phyloP scores from a whole-genome alignment of 345 rosid genomes.

The Lepidium didymum region DNA sequence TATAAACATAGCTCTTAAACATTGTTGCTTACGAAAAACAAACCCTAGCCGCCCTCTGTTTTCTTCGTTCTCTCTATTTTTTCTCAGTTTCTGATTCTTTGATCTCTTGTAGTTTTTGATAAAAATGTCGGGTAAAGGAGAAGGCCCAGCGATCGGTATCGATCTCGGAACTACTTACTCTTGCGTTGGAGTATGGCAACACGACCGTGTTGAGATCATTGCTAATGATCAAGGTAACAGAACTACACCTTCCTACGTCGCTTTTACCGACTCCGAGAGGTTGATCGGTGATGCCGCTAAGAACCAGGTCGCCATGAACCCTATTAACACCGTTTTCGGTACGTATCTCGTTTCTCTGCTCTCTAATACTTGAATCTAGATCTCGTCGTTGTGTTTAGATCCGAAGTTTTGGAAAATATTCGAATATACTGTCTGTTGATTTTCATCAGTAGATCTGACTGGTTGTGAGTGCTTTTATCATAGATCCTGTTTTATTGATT shows the following conservation, averaged over 20 bases:
- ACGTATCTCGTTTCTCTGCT: slow-evolving; percentile 2
- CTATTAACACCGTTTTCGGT: slow-evolving; percentile 63
- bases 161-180: slow-evolving; percentile 72
- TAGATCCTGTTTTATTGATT: background rate
- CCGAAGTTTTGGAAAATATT: background rate
- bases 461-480: background rate
- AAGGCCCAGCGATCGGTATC: slow-evolving; percentile 73
- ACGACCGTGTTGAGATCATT: slow-evolving; percentile 73
- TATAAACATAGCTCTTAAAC: background rate
- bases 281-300: slow-evolving; percentile 75
- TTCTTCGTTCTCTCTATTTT: background rate
- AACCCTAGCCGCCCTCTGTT: slow-evolving; percentile 32
- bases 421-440: background rate
- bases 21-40: background rate
- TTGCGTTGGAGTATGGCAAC: slow-evolving; percentile 78
- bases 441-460: background rate
- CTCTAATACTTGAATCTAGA: background rate
- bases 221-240: slow-evolving; percentile 73
- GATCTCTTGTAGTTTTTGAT: background rate
- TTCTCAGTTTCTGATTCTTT: background rate
- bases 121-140: slow-evolving; percentile 68
- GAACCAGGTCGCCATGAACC: slow-evolving; percentile 85
- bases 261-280: slow-evolving; percentile 60
- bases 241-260: slow-evolving; percentile 68
- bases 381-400: slow-evolving; percentile 15